These are phyloP conservation scores for Eucalyptus curtisii DNA, from an alignment of 345 rosid species.

Conservation along the genomic window DNA sequence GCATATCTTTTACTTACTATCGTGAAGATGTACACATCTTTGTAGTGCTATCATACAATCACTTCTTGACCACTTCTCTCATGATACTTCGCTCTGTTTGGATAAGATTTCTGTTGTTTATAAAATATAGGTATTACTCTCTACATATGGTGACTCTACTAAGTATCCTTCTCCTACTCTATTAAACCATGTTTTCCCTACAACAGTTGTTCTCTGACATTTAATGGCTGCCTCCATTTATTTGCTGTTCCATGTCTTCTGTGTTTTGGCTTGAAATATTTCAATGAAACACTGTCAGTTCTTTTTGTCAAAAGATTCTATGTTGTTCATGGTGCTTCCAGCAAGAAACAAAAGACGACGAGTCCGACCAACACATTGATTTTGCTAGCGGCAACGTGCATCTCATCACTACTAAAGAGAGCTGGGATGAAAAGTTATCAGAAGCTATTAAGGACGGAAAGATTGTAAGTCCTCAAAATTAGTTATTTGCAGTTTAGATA, in stretches of 20 bases:
- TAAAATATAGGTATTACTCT: not conserved
- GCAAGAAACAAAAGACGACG: slow-evolving; percentile 14
- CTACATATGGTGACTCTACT: not conserved
- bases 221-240: not conserved
- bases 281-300: not conserved
- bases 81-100: not conserved
- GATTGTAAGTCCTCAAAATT: slow-evolving; percentile 24
- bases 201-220: not conserved
- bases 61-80: not conserved
- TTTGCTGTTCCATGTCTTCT: not conserved
- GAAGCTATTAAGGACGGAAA: slow-evolving; percentile 62
- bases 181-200: not conserved
- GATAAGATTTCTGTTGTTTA: not conserved
- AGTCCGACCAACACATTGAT: slow-evolving; percentile 28
- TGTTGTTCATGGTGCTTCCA: slow-evolving; percentile 1
- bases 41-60: not conserved
- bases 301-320: not conserved
- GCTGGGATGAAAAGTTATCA: slow-evolving; percentile 62
- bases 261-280: not conserved
- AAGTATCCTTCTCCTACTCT: not conserved
- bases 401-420: slow-evolving; percentile 42
- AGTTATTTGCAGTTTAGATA: not conserved
- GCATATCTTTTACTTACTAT: not conserved
- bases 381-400: slow-evolving; percentile 53
- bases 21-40: not conserved